Percentiles rank a stretch among this genome's conserved stretches.
These are phyloP conservation scores for Salvia sclarea DNA, from an alignment of 305 asterid genomes.

Conservation along the genomic window DNA sequence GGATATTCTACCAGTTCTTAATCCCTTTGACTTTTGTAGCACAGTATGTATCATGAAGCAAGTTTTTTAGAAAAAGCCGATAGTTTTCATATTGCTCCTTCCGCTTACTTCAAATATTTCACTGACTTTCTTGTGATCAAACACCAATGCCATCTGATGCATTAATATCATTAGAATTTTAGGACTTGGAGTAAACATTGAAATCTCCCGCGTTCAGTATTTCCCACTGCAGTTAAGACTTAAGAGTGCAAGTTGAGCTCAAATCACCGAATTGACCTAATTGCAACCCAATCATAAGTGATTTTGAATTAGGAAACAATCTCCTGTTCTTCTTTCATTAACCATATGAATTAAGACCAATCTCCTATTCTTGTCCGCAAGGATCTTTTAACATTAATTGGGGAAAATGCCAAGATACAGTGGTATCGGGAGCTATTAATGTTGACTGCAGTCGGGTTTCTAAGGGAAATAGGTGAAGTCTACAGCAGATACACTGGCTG, in stretches of 20 bases:
- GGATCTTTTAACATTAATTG: background rate
- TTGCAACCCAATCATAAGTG: background rate
- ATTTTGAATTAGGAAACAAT: background rate
- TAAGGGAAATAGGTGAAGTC: background rate
- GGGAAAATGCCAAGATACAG: background rate
- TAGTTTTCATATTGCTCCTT: background rate
- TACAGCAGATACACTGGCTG: background rate
- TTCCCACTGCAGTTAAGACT: background rate
- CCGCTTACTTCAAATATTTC: background rate
- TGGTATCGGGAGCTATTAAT: background rate
- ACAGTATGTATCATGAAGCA: background rate
- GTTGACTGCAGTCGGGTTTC: background rate
- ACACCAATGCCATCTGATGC: background rate
- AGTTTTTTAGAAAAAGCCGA: background rate
- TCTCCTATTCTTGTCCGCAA: background rate
- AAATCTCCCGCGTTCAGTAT: background rate
- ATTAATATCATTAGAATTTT: background rate
- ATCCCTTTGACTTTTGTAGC: conserved; percentile 17
- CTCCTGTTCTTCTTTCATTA: background rate
- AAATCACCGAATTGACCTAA: background rate
- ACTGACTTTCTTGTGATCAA: background rate
- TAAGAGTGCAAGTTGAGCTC: background rate
- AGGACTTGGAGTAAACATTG: background rate
- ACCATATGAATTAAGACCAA: background rate
- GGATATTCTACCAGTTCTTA: conserved; percentile 4